Conservation (phyloP, 441 rosid genomes). For the Rhodomyrtus psidioides region DNA sequence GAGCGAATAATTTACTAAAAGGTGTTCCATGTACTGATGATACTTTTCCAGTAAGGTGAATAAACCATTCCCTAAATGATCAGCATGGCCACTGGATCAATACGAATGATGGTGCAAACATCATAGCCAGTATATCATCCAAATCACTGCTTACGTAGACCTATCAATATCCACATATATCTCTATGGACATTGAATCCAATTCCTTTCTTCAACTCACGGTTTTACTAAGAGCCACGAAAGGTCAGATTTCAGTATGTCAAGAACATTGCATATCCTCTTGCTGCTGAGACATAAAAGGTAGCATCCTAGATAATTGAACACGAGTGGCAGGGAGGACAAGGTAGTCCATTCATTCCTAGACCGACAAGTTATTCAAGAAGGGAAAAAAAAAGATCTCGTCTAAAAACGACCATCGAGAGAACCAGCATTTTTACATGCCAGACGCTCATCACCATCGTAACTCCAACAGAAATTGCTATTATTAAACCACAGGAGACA, state of each 20-base stretch:
- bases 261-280: neutral
- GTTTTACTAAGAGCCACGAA: neutral
- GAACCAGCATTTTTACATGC: neutral
- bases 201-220: neutral
- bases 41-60: neutral
- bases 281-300: neutral
- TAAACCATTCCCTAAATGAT: neutral
- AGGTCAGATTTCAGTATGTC: neutral
- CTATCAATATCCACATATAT: neutral
- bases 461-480: too few relatives aligned
- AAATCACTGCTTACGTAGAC: neutral
- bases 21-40: neutral
- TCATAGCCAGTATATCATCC: neutral
- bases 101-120: neutral
- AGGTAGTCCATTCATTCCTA: neutral
- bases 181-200: neutral
- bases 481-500: neutral
- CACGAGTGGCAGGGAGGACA: neutral
- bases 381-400: neutral
- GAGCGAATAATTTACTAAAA: neutral
- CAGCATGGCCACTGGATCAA: neutral
- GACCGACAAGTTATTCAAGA: neutral
- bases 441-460: too few relatives aligned
- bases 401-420: neutral
- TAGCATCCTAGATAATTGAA: neutral